These are phyloP conservation scores for Castanospermum australe DNA, from an alignment of 306 rosid species.

Conservation along the genomic window DNA sequence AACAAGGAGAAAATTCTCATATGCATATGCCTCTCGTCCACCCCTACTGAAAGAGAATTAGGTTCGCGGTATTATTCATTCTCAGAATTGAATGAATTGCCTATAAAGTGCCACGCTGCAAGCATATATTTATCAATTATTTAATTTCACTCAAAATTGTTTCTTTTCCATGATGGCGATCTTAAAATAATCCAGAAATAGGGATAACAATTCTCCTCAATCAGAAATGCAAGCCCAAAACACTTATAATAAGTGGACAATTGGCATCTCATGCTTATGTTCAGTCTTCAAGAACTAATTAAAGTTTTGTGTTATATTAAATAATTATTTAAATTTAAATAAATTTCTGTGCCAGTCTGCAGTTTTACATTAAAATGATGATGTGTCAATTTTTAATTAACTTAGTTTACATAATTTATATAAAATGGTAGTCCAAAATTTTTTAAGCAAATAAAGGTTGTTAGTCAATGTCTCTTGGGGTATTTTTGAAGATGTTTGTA, in stretches of 20 bases:
- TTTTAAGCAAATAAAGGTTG: slow-evolving; percentile 23
- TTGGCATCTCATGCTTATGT: slow-evolving; percentile 33
- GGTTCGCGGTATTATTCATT: slow-evolving; percentile 16
- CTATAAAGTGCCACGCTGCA: not conserved
- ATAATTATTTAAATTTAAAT: too few species aligned
- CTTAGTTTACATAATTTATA: too few species aligned
- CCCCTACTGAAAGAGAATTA: slow-evolving; percentile 28
- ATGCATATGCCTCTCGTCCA: slow-evolving; percentile 18
- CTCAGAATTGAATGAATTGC: not conserved
- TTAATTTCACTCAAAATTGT: not conserved
- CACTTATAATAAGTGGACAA: not conserved
- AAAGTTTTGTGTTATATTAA: too few species aligned
- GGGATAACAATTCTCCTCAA: not conserved
- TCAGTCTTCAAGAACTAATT: not conserved
- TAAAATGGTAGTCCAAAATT: too few species aligned
- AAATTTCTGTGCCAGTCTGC: too few species aligned
- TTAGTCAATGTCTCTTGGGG: not conserved
- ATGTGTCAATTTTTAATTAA: too few species aligned
- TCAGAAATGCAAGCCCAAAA: not conserved
- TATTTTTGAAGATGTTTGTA: slow-evolving; percentile 4
- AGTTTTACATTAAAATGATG: too few species aligned
- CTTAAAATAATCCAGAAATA: not conserved
- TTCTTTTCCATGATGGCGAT: not conserved
- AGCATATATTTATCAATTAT: slow-evolving; percentile 18
- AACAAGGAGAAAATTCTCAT: not conserved